Base-by-base conservation (phyloP, 2,329 filamentous ascomycete genomes). In the Pyrenochaeta sp. region DNA sequence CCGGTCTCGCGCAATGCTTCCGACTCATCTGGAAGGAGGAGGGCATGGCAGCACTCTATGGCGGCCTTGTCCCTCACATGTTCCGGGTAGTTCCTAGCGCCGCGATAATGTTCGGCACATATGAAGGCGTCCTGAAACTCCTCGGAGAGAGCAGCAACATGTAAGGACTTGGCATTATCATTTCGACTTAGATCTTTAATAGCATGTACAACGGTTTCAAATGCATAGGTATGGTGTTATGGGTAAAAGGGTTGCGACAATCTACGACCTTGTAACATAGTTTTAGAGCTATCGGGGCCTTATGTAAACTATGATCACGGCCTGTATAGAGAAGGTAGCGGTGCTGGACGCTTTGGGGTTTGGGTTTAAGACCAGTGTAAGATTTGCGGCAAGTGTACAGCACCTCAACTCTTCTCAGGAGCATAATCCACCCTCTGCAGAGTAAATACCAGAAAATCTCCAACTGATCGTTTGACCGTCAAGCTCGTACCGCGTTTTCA, bases 101-200 rank as follows among this genome's bases (percentile, higher is more conserved):
- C 7, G 92, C 91, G 63, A 96, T 98, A 75, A 97, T 96, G 90
- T 97, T 97, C 75, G 92, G 92, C 76, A 95, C 95, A 81, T 97
- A 82, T 49, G 81, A 83, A 61, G 77, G 73, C n/a, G 78, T 82
- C n/a, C 63, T 83, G 50, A 78, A 78, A 64, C 68, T 78, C 11
- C 59, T 82, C 35, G 80, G 80, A 2, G 76, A 79, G 56, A 78
- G 72, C 43, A 77, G 77, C 51, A 76, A 77, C 48, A 60, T 69
- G 60, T 72, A 56, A 65, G 18, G 14, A n/a, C 18, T 4, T 31
- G n/a, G 21, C n/a, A 45, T 29, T 12, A 20, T 32, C 23, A n/a
- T 17, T 41, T 30, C 36, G 33, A 31, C 35, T 45, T 32, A 33
- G 32, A 35, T 47, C n/a, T 27, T 32, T 7, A 31, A 12, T 32